Conservation (phyloP, 2,329 filamentous ascomycete species). For the Monilinia polystroma region DNA sequence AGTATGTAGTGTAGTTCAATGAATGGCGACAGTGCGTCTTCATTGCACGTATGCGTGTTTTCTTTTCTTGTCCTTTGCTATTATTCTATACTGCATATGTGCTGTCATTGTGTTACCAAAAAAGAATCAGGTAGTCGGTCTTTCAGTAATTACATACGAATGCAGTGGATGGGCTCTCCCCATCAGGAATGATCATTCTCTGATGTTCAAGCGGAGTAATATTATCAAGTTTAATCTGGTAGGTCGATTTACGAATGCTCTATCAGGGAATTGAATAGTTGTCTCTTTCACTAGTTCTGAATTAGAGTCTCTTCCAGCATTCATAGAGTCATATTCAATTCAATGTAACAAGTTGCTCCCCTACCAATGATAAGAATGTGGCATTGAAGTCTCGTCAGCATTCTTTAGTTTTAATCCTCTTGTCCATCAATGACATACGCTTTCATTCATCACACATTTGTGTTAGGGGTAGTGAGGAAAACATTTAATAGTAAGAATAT, state of each 20-base stretch:
- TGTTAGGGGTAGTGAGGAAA: no score
- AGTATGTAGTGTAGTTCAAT: no score
- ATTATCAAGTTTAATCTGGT: not conserved
- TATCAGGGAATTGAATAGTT: no score
- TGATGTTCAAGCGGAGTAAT: not conserved
- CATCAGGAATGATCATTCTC: not conserved
- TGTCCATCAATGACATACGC: no score
- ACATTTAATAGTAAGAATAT: not conserved
- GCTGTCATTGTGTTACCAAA: not conserved
- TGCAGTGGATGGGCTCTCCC: not conserved
- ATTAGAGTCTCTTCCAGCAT: not conserved
- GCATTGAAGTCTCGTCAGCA: no score
- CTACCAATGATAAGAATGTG: no score
- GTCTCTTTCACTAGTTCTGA: no score
- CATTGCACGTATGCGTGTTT: not conserved
- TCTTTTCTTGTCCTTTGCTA: not conserved
- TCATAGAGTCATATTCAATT: not conserved
- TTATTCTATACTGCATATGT: not conserved
- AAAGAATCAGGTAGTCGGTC: not conserved
- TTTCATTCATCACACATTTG: no score
- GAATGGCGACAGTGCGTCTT: no score
- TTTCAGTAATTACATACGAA: no score
- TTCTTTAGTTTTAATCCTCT: no score
- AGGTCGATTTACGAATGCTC: not conserved
- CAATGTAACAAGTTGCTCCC: not conserved